phyloP scores from a whole-genome alignment of 805 yeast species.

The Ogataea corticis region DNA sequence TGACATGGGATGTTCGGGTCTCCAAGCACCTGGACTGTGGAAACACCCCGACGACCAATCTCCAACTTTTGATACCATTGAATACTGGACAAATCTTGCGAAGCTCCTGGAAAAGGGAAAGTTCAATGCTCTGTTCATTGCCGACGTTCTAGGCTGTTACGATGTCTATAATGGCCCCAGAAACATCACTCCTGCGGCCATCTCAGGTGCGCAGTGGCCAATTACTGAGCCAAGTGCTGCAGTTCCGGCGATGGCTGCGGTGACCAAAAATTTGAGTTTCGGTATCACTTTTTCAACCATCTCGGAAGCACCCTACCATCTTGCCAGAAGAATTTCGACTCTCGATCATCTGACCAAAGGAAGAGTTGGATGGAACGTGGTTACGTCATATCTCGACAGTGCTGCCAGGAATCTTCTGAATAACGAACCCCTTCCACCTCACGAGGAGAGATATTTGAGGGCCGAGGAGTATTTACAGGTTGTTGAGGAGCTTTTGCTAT shows the following conservation, averaged over 20 bases:
- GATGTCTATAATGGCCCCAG: constrained; percentile 41
- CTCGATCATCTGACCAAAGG: constrained; percentile 45
- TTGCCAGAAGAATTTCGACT: constrained; percentile 44
- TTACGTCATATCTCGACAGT: constrained; percentile 43
- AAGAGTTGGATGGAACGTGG: constrained; percentile 50
- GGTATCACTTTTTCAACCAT: constrained; percentile 45
- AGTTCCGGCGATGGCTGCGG: constrained; percentile 44
- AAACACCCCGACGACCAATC: constrained; percentile 40
- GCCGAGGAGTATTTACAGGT: constrained; percentile 44
- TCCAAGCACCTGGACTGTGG: constrained; percentile 31
- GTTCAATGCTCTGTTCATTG: constrained; percentile 40
- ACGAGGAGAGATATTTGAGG: constrained; percentile 41
- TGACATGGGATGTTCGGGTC: constrained; percentile 35
- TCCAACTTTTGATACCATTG: constrained; percentile 26
- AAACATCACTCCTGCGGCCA: constrained; percentile 27
- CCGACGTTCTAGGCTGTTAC: constrained; percentile 42
- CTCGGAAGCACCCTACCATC: constrained; percentile 34
- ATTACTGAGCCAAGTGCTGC: constrained; percentile 40
- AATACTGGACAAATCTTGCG: constrained; percentile 41
- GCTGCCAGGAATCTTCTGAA: constrained; percentile 43
- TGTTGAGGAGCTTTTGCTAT: constrained; percentile 39
- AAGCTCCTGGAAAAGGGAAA: constrained; percentile 41
- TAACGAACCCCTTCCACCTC: constrained; percentile 38
- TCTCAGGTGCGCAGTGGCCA: constrained; percentile 37
- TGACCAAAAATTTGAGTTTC: constrained; percentile 36